Evolutionary conservation across 306 rosid species (phyloP).

Genomic region (Albizia julibrissin): DNA sequence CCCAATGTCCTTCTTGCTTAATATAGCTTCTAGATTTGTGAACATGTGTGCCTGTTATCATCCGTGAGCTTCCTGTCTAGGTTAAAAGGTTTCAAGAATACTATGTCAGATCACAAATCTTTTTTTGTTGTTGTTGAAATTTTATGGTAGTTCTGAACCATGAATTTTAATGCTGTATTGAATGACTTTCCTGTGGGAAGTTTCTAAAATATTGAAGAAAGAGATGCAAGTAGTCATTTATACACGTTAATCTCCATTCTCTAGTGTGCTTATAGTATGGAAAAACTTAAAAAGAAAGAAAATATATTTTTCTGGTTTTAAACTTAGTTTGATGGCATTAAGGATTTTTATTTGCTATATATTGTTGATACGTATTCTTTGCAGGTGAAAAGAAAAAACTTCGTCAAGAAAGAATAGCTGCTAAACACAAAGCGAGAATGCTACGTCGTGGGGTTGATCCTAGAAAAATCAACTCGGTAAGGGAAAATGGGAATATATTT

Average conservation of each 20-base stretch:
- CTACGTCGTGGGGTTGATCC: slow-evolving; percentile 76
- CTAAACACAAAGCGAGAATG: slow-evolving; percentile 79
- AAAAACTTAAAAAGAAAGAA: not conserved
- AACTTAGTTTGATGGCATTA: slow-evolving; percentile 10
- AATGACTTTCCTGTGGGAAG: slow-evolving; percentile 3
- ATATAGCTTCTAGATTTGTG: slow-evolving; percentile 31
- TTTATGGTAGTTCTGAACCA: slow-evolving; percentile 5
- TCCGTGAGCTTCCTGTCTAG: slow-evolving; percentile 16
- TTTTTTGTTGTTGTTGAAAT: not conserved
- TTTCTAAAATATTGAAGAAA: not conserved
- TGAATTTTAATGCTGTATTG: slow-evolving; percentile 24
- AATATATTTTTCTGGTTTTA: not conserved
- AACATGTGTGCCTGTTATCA: not conserved
- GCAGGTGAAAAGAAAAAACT: slow-evolving; percentile 83
- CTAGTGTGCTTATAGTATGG: not conserved
- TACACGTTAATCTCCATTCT: not conserved
- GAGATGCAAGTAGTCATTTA: not conserved
- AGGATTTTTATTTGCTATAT: slow-evolving; percentile 8
- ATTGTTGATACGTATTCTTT: slow-evolving; percentile 31
- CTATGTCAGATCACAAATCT: not conserved
- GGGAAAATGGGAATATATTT: slow-evolving; percentile 2
- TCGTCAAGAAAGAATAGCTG: slow-evolving; percentile 70
- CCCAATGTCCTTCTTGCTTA: slow-evolving; percentile 8
- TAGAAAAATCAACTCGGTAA: slow-evolving; percentile 69
- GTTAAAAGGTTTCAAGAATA: slow-evolving; percentile 19